Conservation (phyloP, 2,329 filamentous ascomycete species). For the Nannizziopsis arthrosporioides region DNA sequence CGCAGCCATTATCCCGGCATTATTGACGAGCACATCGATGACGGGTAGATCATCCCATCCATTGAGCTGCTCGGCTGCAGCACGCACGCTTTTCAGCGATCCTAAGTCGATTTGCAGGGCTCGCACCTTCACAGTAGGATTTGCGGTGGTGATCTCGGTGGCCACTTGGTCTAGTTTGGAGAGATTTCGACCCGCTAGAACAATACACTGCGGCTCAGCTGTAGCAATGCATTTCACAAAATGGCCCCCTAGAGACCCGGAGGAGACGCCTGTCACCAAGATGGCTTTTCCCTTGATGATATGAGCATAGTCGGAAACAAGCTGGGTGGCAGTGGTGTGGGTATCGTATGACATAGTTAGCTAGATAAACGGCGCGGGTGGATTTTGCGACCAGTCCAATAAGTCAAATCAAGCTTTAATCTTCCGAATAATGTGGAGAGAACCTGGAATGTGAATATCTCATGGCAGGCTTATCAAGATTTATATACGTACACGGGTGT, state of each 20-base stretch:
- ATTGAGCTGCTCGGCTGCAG: constrained; percentile 25
- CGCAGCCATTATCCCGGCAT: constrained; percentile 32
- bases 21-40: constrained; percentile 36
- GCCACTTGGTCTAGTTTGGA: constrained; percentile 27
- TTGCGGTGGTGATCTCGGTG: constrained; percentile 16
- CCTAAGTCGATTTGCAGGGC: constrained; percentile 27
- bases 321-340: not conserved
- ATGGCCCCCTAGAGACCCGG: constrained; percentile 26
- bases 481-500: not conserved
- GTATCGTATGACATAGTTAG: not conserved
- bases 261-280: constrained; percentile 34
- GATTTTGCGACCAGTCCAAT: too few relatives aligned
- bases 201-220: constrained; percentile 25
- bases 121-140: constrained; percentile 17
- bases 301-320: not conserved
- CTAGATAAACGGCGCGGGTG: too few relatives aligned
- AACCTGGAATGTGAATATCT: too few relatives aligned
- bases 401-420: too few relatives aligned
- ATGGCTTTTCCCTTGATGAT: constrained; percentile 21
- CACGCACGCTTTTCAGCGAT: constrained; percentile 22
- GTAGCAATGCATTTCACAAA: constrained; percentile 29
- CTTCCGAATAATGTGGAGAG: too few relatives aligned
- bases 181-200: constrained; percentile 31
- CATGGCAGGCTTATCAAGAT: too few relatives aligned
- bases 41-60: constrained; percentile 18